Base-by-base conservation (phyloP, 441 rosid species). In the Erysimum cheiri region DNA sequence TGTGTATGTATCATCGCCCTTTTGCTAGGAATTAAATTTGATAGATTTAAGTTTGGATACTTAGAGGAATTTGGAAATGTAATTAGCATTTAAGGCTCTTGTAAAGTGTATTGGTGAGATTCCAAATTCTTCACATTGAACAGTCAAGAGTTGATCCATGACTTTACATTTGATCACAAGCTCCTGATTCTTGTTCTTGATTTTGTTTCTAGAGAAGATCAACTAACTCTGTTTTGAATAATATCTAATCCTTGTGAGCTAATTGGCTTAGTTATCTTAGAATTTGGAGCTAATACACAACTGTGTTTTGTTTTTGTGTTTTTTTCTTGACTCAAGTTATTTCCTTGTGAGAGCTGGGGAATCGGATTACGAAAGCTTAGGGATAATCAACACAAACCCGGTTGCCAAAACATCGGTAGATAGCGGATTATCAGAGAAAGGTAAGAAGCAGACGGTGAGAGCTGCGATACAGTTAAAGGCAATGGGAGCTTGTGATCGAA, bases 341-440 rank as follows among this genome's bases (percentile, higher is more conserved):
- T 89, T 74, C 68, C 81, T 93, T 69, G 97, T 91, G 85, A 86
- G 96, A 77, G 92, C 97, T 58, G 97, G 94, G 32, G 96, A 91
- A 77, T 93, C 97, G 11, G 89, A 86, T 72, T 93, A 62, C 64
- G 98, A 88, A 78, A 84, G 88, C 73, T 58, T 83, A 13, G 96
- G 97, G 75, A 75, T 93, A 69, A 89, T 93, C 79, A 93, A 90
- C 82, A 90, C 93, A 13, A 93, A 93, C 69, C 96, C 94, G 3
- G 97, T 88, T 0, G 86, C 91, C 0, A 90, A 90, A 85, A 93
- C 98, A 35, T 90, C 98, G 0, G 91, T 93, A 1, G 96, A 91
- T 55, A 93, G 67, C 10, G 96, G 94, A 39, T 75, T 91, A 74
- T 93, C 97, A 0, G 96, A 89, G 66, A 84, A 73, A 56, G 98